Conservation (phyloP, 2,329 filamentous ascomycete species). For the Penicillium sumatraense region DNA sequence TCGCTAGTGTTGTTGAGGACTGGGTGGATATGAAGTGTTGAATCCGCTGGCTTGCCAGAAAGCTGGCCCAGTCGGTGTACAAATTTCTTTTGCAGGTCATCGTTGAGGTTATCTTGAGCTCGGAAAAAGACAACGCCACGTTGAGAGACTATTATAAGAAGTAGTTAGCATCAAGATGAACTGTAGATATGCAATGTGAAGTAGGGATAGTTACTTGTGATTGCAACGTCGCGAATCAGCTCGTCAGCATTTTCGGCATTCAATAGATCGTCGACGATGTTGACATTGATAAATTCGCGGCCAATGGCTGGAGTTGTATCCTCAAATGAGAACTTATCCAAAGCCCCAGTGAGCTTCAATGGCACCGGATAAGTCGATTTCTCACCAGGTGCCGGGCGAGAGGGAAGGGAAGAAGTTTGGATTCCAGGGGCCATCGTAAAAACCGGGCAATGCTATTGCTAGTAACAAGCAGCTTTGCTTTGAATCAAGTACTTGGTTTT, state of each 20-base stretch:
- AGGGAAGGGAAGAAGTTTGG: conserved; percentile 8
- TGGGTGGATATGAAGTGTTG: conserved; percentile 65
- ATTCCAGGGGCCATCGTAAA: conserved; percentile 14
- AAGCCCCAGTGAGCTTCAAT: conserved; percentile 39
- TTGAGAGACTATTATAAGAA: conserved; percentile 59
- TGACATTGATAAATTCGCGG: conserved; percentile 45
- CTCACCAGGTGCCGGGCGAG: conserved; percentile 9
- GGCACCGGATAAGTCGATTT: conserved; percentile 19
- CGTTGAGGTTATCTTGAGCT: conserved; percentile 63
- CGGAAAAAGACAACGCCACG: conserved; percentile 74
- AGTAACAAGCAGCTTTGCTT: too few relatives aligned
- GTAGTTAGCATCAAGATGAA: background rate
- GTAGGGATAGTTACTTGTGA: conserved; percentile 59
- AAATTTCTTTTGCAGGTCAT: conserved; percentile 69
- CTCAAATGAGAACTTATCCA: conserved; percentile 47
- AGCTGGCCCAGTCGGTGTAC: conserved; percentile 64
- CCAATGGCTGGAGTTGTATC: conserved; percentile 50
- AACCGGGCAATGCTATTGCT: background rate
- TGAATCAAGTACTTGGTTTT: too few relatives aligned
- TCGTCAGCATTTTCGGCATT: conserved; percentile 66
- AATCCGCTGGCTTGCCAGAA: conserved; percentile 61
- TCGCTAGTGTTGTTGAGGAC: conserved; percentile 60
- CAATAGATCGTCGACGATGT: conserved; percentile 57
- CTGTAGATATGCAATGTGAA: background rate
- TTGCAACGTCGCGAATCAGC: conserved; percentile 67